Base-by-base conservation (phyloP, 2,329 filamentous ascomycete genomes). In the Arthrobotrys musiformis region DNA sequence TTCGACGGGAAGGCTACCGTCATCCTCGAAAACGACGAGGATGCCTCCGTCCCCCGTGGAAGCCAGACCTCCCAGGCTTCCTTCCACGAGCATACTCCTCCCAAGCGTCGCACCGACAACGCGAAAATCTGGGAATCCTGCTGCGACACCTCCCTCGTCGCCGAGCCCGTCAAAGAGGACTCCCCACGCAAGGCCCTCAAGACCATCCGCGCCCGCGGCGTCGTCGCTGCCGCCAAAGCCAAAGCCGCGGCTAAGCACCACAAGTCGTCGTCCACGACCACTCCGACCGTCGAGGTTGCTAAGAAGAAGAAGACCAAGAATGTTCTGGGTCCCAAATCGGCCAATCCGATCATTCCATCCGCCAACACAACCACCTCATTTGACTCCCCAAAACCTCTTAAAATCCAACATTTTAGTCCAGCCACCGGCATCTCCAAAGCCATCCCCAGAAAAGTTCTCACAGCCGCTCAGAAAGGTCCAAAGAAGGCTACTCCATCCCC, bases 1-100 rank as follows among this genome's bases (percentile, higher is more conserved):
- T 73, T 81, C 3, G 80, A 81, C 11, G 80, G 80, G 15, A 81
- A 81, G 58, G 80, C 80, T 28, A 79, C 79, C 4, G 63, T 81
- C 35, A 79, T 81, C 13, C 77, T 81, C 30, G 79, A 80, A 15
- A 78, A 80, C 37, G 66, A 67, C 13, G 66, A 69, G 17, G 60
- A 72, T 52, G 24, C 52, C n/a, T n/a, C n/a, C 2, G 2, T 67
- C 42, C 73, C 56, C 22, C 67, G 60, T 28, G 67, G 56, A 22
- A 78, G 67, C 33, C 66, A 70, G 24, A 67, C 61, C 9, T 78
- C 67, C 35, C 70, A 70, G 33, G 19, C 58, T 7, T 76, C 64
- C 7, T 70, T 66, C 70, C 64, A 60, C 40, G 70, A 79, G 17
- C 50, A 40, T 30, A 72, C 68, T 28, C 60, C 76, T 22, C 64